phyloP scores from a whole-genome alignment of 2,329 filamentous ascomycete species.

The Phialocephala sp. region DNA sequence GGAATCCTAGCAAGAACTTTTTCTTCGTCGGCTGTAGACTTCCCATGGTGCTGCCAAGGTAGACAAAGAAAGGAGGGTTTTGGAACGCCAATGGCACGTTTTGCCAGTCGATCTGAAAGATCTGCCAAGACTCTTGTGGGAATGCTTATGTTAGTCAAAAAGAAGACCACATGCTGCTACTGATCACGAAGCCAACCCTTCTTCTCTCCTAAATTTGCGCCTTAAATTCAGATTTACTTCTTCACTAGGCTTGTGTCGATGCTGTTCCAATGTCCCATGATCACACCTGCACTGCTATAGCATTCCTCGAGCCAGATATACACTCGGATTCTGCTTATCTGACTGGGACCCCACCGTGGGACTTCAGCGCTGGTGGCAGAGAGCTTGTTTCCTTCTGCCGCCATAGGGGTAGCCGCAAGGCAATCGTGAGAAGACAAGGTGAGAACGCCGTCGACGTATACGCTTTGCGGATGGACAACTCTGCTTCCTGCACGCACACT shows the following conservation, averaged over 20 bases:
- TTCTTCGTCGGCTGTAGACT: background rate
- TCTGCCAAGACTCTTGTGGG: background rate
- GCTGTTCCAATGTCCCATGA: too few species aligned
- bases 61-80: background rate
- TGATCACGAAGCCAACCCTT: too few species aligned
- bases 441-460: background rate
- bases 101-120: background rate
- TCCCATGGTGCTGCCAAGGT: background rate
- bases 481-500: background rate
- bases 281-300: too few species aligned
- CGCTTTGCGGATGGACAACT: background rate
- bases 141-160: slow-evolving; percentile 1
- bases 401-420: too few species aligned
- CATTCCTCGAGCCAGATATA: too few species aligned
- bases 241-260: background rate
- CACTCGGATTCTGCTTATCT: background rate
- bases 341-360: background rate
- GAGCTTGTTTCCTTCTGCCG: background rate
- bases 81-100: background rate
- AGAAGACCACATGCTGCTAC: too few species aligned
- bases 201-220: too few species aligned
- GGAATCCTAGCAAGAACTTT: background rate
- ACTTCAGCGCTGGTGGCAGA: background rate
- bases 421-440: background rate
- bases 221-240: too few species aligned